Evolutionary conservation across 306 rosid species (phyloP), one percentile per base, ranked within the genome.

Genomic region (Betula pendula): DNA sequence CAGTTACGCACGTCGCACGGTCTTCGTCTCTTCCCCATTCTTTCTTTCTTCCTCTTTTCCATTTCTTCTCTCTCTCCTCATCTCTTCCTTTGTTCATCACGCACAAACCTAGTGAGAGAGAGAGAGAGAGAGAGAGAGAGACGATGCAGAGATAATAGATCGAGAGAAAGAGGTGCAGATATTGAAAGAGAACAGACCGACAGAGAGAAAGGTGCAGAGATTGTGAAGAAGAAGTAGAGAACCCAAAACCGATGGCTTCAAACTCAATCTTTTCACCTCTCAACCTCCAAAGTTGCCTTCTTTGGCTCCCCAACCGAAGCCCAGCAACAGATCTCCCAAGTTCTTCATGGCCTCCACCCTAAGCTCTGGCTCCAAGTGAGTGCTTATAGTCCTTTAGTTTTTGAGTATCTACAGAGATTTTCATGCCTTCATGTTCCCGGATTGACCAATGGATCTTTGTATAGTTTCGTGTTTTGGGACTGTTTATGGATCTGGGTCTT

Each of bases 281-380:
- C 96, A 87, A 78, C 81, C 87, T 51, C 88, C 90, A 7, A 85
- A 77, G 89, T 12, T 86, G 62, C 45, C 86, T 12, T 60, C 92
- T 74, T 81, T 89, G 72, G 70, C 86, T 22, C 88, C 87, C 38
- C 96, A 92, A 0, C 90, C 83, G 65, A 87, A 87, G 85, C 84
- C 96, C 19, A 81, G 84, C 40, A 80, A 85, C 93, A 90, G 96
- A 91, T 91, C 98, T 86, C 92, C 96, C 71, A 83, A 83, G 81
- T 90, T 90, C 90, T 35, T 81, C 74, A 90, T 91, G 97, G 97
- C 96, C 25, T 93, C 98, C 83, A 87, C 96, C 24, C 97, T 93
- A 53, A 87, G 87, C 56, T 85, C 98, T 50, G 91, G 87, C 81
- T 40, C 93, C 86, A 85, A 79, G 98, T 91, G 70, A 55, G 86